Evolutionary conservation across 1,284 basidiomycete species (phyloP), one percentile per base, ranked within the genome.

Genomic region (Austropuccinia psidii): DNA sequence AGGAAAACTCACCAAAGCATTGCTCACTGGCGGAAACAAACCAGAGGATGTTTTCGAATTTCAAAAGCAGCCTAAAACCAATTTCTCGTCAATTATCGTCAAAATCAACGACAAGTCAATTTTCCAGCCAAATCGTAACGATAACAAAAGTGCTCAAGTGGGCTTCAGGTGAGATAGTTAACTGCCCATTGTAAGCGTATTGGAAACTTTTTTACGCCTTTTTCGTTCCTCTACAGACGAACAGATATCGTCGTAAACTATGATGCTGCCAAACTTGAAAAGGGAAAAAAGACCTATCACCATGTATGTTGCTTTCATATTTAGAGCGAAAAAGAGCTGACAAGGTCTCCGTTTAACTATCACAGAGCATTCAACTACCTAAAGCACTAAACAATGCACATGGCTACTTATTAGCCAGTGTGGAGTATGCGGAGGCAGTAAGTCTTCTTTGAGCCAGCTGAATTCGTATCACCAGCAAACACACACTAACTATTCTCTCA

Each of bases 81-180:
- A 24, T 24, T 65, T 65, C 21, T 49, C 49, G 21, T 19, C 19
- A 1, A 52, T 65, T 1, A n/a, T 33, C 1, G 15, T 65, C 6
- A 65, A 65, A 65, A 65, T 65, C 29, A 65, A 65, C 33, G 62
- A 65, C 41, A 65, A 65, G 1, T 65, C 62, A 21, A 65, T 65
- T 33, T 65, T 65, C 45, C 21, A 65, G 41, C 58, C 58, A n/a
- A 33, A 43, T 11, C 41, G 11, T 5, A 31, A 31, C 6, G 21
- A 61, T 11, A 19, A 19, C 6, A 43, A 61, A 24, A 8, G 45
- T 3, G 62, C n/a, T 31, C 62, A 65, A 39, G 3, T 11, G 1
- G 62, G 62, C 35, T 65, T 65, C 19, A 45, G 62, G 62, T 65
- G 24, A 52, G 62, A 37, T 27, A 8, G 2, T 31, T n/a, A 11